These are phyloP conservation scores for Teratosphaeria pseudoeucalypti DNA, from an alignment of 2,329 filamentous ascomycete genomes.

Conservation along the genomic window DNA sequence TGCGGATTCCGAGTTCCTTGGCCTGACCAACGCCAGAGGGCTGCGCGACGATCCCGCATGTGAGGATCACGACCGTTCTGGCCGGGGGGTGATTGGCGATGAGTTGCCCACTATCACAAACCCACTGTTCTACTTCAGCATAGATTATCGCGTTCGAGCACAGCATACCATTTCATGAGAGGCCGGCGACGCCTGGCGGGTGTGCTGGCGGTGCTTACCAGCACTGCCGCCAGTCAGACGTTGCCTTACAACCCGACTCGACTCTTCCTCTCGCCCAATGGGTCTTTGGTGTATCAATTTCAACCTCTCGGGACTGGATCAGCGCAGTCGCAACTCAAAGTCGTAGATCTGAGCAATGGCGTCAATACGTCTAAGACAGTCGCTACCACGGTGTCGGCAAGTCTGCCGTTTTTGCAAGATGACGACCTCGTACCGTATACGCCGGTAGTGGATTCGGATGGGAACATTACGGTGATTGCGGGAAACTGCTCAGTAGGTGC, in stretches of 20 bases:
- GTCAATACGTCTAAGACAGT: conserved; percentile 39
- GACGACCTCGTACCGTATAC: conserved; percentile 50
- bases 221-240: conserved; percentile 7
- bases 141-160: background rate
- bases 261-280: conserved; percentile 48
- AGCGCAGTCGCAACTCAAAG: conserved; percentile 28
- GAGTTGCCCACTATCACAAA: background rate
- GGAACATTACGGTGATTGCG: conserved; percentile 61
- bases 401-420: conserved; percentile 52
- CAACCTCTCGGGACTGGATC: conserved; percentile 32
- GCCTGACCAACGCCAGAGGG: background rate
- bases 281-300: conserved; percentile 60
- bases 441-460: conserved; percentile 53
- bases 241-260: conserved; percentile 72
- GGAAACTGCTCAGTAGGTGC: conserved; percentile 56
- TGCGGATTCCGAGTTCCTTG: too few relatives aligned
- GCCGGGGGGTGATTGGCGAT: background rate
- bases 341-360: conserved; percentile 52
- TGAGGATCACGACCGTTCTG: background rate
- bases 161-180: background rate
- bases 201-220: conserved; percentile 16
- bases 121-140: background rate
- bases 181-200: conserved; percentile 4
- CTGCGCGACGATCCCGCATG: background rate
- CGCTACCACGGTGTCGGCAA: conserved; percentile 41